Base-by-base conservation (phyloP, 495 filamentous ascomycete genomes). In the Pseudevernia furfuracea region DNA sequence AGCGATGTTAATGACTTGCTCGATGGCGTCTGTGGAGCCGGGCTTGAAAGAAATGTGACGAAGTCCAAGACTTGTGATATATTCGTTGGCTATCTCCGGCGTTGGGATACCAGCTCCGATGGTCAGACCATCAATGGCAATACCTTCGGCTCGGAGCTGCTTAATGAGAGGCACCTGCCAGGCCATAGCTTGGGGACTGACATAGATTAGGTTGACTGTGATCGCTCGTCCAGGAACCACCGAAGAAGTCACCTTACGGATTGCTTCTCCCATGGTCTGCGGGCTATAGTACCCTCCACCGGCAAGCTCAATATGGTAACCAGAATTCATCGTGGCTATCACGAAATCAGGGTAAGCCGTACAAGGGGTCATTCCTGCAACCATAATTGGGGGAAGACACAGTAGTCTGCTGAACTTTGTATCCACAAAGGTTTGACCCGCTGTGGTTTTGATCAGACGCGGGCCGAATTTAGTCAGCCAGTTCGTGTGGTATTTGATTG, bases 391-490 rank as follows among this genome's bases (percentile, higher is more conserved):
- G 21, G 77, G 76, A 5, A 72, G 59, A 23, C 74, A 71, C 15
- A 79, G 49, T 10, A 79, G 61, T 21, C 69, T 66, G 46, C 68
- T 77, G 43, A 79, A 65, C 30, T 73, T 74, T 25, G 75, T 79
- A 53, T 76, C 71, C 5, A 79, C 92, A 64, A 87, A 94, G 1
- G 87, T 93, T 70, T 87, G 83, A 28, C 93, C 92, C 59, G 81
- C 80, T 15, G 90, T 89, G 25, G 89, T 96, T 78, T 89, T 90
- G 66, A 91, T 84, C 49, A 97, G 82, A 58, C 84, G 85, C 2
- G 93, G 93, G 28, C 92, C 90, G 72, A 92, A 87, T 71, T 96
- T 90, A 73, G 92, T 92, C 48, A 96, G 91, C 93, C 93, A 97
- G 74, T 97, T 89, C 21, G 89, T 85, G 43, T 93, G 92, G 74